Evolutionary conservation across 805 yeast genomes (phyloP), one percentile per base, ranked within the genome.

Genomic region (Isabelozyma pseudorhagii): DNA sequence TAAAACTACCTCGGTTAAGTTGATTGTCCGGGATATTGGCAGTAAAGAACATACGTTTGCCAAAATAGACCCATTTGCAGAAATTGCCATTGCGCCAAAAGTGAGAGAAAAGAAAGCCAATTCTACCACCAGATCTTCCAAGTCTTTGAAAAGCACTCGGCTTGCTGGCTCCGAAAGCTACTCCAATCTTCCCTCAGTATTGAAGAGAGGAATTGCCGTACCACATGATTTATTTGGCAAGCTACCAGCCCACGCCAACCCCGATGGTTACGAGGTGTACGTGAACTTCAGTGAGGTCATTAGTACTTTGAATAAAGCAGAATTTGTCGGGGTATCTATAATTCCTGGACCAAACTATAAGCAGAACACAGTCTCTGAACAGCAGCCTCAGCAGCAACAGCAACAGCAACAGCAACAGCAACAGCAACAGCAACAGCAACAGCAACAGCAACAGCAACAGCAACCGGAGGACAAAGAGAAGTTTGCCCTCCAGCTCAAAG

Each of bases 61-160:
- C 0, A 76, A 78, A 52, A 64, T 89, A 3, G 74, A 84, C 2
- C 82, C 87, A 0, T 79, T 79, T 50, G 80, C 91, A 17, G 89
- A 88, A 55, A 78, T 89, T 11, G 79, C 86, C 49, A 84, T 93
- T 28, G 89, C 96, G 6, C 97, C 98, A 3, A 72, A 67, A 46
- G 58, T 59, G 8, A 52, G 66, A 49, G 65, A 55, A 34, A 66
- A 64, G 49, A 64, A 63, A 40, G 49, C 60, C 21, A 52, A 44
- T 5, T 59, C 66, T 1, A 59, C 65, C 18, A 57, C 67, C 8
- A 62, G 66, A 44, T 46, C 59, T 1, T 49, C 57, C 1, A 62
- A 55, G 27, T 50, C 69, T 53, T 43, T 63, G 14, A 59, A 55
- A 42, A 40, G 55, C 18, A 46, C 51, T 14, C 49, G 43, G 55